Evolutionary conservation across 345 rosid genomes (phyloP).

Genomic region (Barbarea vulgaris): DNA sequence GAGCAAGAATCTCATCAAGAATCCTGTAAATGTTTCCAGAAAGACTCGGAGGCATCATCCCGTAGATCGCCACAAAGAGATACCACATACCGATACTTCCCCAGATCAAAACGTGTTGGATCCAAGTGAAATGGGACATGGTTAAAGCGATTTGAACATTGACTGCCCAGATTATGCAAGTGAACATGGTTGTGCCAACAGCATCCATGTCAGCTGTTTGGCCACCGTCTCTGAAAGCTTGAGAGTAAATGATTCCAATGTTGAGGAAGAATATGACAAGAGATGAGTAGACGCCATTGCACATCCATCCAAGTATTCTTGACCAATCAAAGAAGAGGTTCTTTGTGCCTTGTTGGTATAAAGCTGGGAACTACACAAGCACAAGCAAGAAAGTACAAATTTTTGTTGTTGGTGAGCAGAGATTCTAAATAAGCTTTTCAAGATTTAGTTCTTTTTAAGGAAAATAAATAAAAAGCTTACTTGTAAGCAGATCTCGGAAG

Average conservation of each 20-base stretch:
- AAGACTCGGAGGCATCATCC: conserved; percentile 57
- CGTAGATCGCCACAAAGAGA: conserved; percentile 68
- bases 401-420: not conserved
- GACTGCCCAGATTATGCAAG: conserved; percentile 88
- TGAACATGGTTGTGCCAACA: conserved; percentile 91
- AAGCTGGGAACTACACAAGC: conserved; percentile 79
- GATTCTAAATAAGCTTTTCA: not conserved
- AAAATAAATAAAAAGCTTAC: conserved; percentile 46
- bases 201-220: conserved; percentile 90
- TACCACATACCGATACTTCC: conserved; percentile 90
- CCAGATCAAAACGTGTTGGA: conserved; percentile 87
- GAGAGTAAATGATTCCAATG: conserved; percentile 61
- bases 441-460: not conserved
- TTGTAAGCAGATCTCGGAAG: conserved; percentile 95
- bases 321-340: conserved; percentile 92
- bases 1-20: conserved; percentile 78
- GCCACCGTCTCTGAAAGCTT: conserved; percentile 72
- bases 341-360: conserved; percentile 92
- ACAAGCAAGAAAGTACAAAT: conserved; percentile 18
- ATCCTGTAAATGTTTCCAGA: conserved; percentile 70
- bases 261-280: conserved; percentile 74
- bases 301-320: conserved; percentile 92
- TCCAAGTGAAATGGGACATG: conserved; percentile 95
- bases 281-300: conserved; percentile 80
- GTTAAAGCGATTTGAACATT: conserved; percentile 91